Base-by-base conservation (phyloP, 2,329 filamentous ascomycete species). In the Penicillium sp. region DNA sequence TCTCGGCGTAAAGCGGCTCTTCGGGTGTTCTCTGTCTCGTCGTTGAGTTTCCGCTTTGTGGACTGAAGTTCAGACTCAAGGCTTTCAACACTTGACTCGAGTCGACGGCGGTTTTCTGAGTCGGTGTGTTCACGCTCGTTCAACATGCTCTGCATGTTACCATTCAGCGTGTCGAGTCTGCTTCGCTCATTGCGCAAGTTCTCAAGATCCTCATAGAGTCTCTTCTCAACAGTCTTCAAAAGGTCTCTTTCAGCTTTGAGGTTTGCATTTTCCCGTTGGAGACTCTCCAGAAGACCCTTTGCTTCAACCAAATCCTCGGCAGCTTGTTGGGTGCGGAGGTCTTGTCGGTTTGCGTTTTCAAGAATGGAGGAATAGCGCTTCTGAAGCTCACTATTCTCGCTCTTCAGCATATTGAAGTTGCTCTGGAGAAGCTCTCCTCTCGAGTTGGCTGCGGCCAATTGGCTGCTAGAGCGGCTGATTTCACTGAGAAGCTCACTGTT, bases 161-260 rank as follows among this genome's bases (percentile, higher is more conserved):
- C 84, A 42, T 97, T 85, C 28, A 96, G 81, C 52, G 86, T 87
- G 73, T 93, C 96, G 4, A 97, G 83, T 26, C 92, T 85, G 42
- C 87, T 85, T 61, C 92, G 90, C 71, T 99, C 94, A 56, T 95
- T 90, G 37, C 89, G 83, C 11, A 97, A 79, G 18, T 79, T 85
- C 67, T 96, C 91, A 60, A 94, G 96, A 68, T 97, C 92, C 65
- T 94, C 91, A 58, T 85, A 89, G 39, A 97, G 81, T 48, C 95
- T 87, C 59, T 90, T 88, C 70, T 97, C 92, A 29, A 97, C 96
- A 52, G 89, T 91, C 77, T 94, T 96, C 89, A 90, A 96, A 9
- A 99, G 81, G 33, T 91, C 89, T 76, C 96, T 96, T 74, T 97
- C 93, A 0, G 93, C 92, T 72, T 96, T 96, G 29, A 97, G 83